A percentile compares a stretch with the other conserved stretches of the same genome.
These are phyloP conservation scores for Neopestalotiopsis rosae DNA, from an alignment of 2,329 filamentous ascomycete species.

Conservation along the genomic window DNA sequence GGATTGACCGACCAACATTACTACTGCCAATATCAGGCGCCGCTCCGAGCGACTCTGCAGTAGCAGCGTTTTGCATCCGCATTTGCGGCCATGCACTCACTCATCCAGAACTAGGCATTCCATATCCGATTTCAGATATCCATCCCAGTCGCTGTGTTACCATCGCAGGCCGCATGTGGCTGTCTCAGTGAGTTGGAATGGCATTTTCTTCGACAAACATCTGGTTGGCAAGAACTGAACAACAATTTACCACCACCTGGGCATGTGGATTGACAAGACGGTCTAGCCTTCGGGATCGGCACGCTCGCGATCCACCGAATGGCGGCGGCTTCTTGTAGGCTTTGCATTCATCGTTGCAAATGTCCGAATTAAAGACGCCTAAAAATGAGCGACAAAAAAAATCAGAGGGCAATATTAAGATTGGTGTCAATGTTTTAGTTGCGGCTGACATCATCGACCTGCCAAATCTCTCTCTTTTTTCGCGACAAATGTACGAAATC, in stretches of 20 bases:
- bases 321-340: not conserved
- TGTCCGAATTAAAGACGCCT: not conserved
- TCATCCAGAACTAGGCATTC: too few relatives aligned
- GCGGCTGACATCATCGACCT: not conserved
- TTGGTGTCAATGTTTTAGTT: not conserved
- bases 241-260: not conserved
- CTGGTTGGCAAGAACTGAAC: too few relatives aligned
- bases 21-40: not conserved
- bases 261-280: not conserved
- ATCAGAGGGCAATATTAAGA: not conserved
- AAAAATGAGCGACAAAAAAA: not conserved
- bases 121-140: too few relatives aligned
- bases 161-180: too few relatives aligned
- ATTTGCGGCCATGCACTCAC: too few relatives aligned
- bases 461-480: not conserved
- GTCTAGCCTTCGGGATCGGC: slow-evolving; percentile 1
- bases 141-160: too few relatives aligned
- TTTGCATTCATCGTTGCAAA: not conserved
- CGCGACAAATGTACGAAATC: not conserved
- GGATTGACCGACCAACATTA: not conserved
- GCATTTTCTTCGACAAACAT: too few relatives aligned
- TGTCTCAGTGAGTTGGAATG: too few relatives aligned
- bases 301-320: not conserved
- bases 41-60: not conserved
- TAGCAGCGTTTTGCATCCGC: not conserved